Percentiles rank a stretch among this genome's conserved stretches.
phyloP scores from a whole-genome alignment of 2,329 filamentous ascomycete species.

The Zymoseptoria ardabiliae region DNA sequence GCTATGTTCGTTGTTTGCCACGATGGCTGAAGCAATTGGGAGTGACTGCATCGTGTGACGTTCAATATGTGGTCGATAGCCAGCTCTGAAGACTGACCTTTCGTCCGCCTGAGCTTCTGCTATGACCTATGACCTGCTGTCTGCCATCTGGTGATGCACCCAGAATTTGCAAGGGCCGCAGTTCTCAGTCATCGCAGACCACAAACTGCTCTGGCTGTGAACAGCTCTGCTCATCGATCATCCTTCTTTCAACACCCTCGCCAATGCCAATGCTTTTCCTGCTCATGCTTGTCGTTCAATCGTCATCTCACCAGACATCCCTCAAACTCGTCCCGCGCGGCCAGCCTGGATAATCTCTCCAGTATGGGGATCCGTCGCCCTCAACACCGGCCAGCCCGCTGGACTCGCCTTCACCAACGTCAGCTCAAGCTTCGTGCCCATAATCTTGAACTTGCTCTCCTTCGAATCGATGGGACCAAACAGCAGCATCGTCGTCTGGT shows the following conservation, averaged over 20 bases:
- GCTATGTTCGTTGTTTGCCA: not conserved
- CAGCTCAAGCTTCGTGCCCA: constrained; percentile 85
- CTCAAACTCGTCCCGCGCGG: constrained; percentile 54
- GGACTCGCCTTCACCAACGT: constrained; percentile 66
- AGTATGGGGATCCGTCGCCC: constrained; percentile 64
- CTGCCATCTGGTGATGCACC: no score
- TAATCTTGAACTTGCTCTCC: constrained; percentile 69
- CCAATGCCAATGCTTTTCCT: constrained; percentile 5
- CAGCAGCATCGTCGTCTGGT: constrained; percentile 64
- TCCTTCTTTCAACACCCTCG: not conserved
- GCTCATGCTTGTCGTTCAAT: not conserved
- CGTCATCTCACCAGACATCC: not conserved
- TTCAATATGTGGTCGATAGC: not conserved
- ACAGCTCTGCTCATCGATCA: not conserved
- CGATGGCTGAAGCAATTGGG: not conserved
- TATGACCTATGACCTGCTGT: no score
- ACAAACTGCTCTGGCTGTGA: no score
- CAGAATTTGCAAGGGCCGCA: no score
- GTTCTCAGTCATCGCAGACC: no score
- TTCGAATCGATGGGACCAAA: constrained; percentile 69
- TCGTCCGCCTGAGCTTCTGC: no score
- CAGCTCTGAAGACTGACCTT: not conserved
- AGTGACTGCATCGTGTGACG: not conserved
- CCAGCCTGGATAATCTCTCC: constrained; percentile 88
- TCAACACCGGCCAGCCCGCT: constrained; percentile 75